Percentiles rank a stretch among this genome's conserved stretches.
phyloP scores from a whole-genome alignment of 2,329 filamentous ascomycete genomes.

The Ophioceras dolichostomum region DNA sequence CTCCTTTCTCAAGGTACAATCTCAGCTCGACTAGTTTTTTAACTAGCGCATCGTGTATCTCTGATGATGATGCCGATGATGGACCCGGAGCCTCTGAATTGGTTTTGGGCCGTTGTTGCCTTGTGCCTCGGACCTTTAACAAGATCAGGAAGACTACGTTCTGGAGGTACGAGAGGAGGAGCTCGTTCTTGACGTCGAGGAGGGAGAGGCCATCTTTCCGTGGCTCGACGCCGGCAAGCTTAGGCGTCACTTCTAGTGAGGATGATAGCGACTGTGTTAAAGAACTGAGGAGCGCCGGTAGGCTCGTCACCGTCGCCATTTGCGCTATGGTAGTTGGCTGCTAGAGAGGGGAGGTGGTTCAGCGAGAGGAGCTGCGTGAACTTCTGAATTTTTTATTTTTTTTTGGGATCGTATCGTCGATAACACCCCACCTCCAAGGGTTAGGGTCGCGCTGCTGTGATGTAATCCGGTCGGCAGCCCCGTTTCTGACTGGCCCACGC shows the following conservation, averaged over 20 bases:
- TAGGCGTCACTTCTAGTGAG: slow-evolving; percentile 55
- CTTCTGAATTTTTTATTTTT: slow-evolving; percentile 3
- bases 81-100: too few relatives aligned
- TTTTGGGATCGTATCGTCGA: slow-evolving; percentile 1
- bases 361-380: background rate
- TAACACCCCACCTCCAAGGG: too few relatives aligned
- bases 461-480: too few relatives aligned
- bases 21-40: slow-evolving; percentile 83
- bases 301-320: slow-evolving; percentile 16
- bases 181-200: slow-evolving; percentile 89
- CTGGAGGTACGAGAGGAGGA: slow-evolving; percentile 92
- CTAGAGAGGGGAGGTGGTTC: too few relatives aligned
- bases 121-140: slow-evolving; percentile 57
- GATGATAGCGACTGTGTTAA: slow-evolving; percentile 47
- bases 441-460: too few relatives aligned
- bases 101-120: too few relatives aligned
- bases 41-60: slow-evolving; percentile 55
- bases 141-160: slow-evolving; percentile 84
- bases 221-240: slow-evolving; percentile 51
- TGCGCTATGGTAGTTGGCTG: background rate
- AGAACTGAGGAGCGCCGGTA: slow-evolving; percentile 38
- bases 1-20: slow-evolving; percentile 88
- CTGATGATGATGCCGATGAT: slow-evolving; percentile 15
- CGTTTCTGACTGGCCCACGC: too few relatives aligned
- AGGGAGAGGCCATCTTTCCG: slow-evolving; percentile 83